Evolutionary conservation across 495 filamentous ascomycete genomes (phyloP), one percentile per base, ranked within the genome.

Genomic region (Penicillium longicatenatum): DNA sequence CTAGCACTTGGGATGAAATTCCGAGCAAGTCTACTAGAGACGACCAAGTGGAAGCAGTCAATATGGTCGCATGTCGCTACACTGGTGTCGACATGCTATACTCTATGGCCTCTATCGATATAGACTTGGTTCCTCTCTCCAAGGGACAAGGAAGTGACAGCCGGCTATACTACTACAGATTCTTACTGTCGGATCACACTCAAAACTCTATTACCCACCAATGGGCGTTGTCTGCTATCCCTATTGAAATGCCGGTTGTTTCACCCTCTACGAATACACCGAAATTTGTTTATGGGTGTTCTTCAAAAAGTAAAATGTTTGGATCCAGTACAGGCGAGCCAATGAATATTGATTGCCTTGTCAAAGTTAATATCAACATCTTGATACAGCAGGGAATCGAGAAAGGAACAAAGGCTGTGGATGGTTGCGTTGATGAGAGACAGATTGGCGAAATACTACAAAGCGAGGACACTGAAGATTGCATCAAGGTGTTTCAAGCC

Each of bases 101-200:
- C 65, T 82, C 70, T 31, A 77, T 85, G 22, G 86, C 81, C 10
- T 81, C 82, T 52, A 66, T 89, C 17, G 65, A 71, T 11, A 84
- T 82, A 3, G 54, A 57, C 5, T 30, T 24, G 29, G 3, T n/a
- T 10, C 3, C 46, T 6, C n/a, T 8, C 14, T 14, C 46, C n/a
- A 9, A 30, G 4, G 58, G 62, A n/a, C 82, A 84, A 50, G 78
- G 78, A 55, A 84, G 86, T 45, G 82, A 89, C 60, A 87, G 84
- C 54, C 79, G 85, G 21, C 75, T 89, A 6, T 88, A 88, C 62
- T 88, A 87, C 58, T 88, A 87, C 61, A 69, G 72, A 39, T 88
- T 88, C 63, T 17, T 46, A 22, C 55, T 52, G 10, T 52, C 49
- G 17, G 41, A 39, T 16, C 22, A 58, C 6, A 21, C 37, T 6